These are phyloP conservation scores for Yamadazyma ubonensis DNA, from an alignment of 805 yeast species.

Conservation along the genomic window DNA sequence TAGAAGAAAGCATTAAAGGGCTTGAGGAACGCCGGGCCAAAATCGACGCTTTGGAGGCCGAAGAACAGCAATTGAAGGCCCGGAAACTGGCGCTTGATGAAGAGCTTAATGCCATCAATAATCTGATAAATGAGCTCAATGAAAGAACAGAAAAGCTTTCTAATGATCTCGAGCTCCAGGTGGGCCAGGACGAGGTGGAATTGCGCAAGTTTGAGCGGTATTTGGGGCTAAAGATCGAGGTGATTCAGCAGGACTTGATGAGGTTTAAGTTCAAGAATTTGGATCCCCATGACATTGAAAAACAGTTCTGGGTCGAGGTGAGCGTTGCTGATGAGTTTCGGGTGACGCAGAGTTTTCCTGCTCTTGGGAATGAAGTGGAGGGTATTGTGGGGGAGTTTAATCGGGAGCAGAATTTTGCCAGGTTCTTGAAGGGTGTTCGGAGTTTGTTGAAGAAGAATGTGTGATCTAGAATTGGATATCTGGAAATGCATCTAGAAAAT, in stretches of 20 bases:
- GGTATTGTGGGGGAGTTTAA: constrained; percentile 28
- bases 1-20: constrained; percentile 23
- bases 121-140: constrained; percentile 16
- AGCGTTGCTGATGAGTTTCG: constrained; percentile 44
- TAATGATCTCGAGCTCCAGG: constrained; percentile 41
- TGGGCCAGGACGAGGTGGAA: constrained; percentile 51
- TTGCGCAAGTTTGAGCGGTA: constrained; percentile 49
- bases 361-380: constrained; percentile 18
- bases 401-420: constrained; percentile 25
- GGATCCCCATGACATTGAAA: constrained; percentile 41
- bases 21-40: constrained; percentile 32
- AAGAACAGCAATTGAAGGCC: constrained; percentile 32
- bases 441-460: constrained; percentile 6
- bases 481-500: no score
- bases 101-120: constrained; percentile 24
- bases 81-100: constrained; percentile 16
- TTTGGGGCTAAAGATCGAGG: constrained; percentile 56
- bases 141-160: constrained; percentile 26
- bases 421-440: constrained; percentile 22
- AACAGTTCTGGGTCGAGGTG: constrained; percentile 44
- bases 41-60: constrained; percentile 32
- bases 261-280: constrained; percentile 50
- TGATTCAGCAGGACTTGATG: constrained; percentile 45
- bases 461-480: not conserved
- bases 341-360: constrained; percentile 40